Evolutionary conservation across 2,329 filamentous ascomycete genomes (phyloP).

Genomic region (Phoma herbarum): DNA sequence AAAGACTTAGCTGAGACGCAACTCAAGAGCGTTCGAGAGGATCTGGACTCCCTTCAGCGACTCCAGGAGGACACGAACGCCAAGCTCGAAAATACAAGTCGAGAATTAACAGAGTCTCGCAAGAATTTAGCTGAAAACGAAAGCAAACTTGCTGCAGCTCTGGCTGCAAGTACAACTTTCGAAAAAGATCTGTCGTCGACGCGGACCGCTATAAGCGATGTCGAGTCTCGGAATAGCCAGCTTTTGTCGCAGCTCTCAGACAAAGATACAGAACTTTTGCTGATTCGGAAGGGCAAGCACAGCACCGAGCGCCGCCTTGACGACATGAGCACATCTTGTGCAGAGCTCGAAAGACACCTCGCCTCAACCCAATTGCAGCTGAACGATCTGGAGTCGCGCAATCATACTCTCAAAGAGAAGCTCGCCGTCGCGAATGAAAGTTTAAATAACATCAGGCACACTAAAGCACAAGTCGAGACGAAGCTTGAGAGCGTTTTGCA

Average conservation of each 20-base stretch:
- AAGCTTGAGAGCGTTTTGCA: conserved; percentile 12
- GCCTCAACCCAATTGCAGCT: conserved; percentile 8
- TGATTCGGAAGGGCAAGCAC: not conserved
- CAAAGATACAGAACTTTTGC: conserved; percentile 19
- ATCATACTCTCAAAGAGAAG: conserved; percentile 1
- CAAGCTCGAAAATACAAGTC: conserved; percentile 3
- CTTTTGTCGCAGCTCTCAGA: conserved; percentile 29
- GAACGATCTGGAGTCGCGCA: conserved; percentile 1
- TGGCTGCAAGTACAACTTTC: conserved; percentile 28
- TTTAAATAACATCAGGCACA: not conserved
- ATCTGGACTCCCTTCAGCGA: conserved; percentile 3
- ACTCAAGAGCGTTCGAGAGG: not conserved
- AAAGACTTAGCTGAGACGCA: conserved; percentile 3
- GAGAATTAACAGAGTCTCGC: conserved; percentile 1
- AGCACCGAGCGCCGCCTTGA: conserved; percentile 1
- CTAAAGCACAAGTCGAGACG: conserved; percentile 5
- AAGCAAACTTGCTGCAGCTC: conserved; percentile 10
- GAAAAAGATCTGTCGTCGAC: conserved; percentile 27
- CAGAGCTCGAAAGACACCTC: conserved; percentile 11
- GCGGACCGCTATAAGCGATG: conserved; percentile 25
- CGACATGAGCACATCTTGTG: conserved; percentile 6
- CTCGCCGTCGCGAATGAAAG: not conserved
- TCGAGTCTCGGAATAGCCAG: conserved; percentile 29
- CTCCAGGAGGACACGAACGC: conserved; percentile 6
- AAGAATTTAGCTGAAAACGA: conserved; percentile 1